Percentiles rank a stretch among this genome's conserved stretches.
Evolutionary conservation across 75 land plant genomes (phyloP).

Genomic region (Selaginella moellendorffii): DNA sequence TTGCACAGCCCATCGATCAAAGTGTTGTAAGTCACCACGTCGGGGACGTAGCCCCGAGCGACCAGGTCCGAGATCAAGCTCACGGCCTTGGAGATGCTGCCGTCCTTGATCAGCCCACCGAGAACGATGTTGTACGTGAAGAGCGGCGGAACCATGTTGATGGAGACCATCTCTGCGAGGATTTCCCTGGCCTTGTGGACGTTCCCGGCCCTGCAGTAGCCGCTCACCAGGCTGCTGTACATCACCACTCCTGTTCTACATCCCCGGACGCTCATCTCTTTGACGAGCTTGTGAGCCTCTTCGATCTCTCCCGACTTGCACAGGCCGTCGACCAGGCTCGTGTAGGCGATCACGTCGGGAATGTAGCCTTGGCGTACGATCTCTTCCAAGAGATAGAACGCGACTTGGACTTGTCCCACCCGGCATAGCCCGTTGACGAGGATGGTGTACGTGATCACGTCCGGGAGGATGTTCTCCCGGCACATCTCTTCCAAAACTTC

Average conservation of each 20-base stretch:
- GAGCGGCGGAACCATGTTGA: conserved; percentile 31
- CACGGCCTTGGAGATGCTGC: not conserved
- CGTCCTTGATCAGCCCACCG: conserved; percentile 20
- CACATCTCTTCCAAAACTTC: too few species aligned
- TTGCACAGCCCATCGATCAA: not conserved
- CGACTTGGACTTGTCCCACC: too few species aligned
- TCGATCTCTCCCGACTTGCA: not conserved
- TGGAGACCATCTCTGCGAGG: conserved; percentile 44
- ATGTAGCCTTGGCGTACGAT: too few species aligned
- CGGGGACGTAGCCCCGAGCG: not conserved
- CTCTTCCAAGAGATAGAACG: too few species aligned
- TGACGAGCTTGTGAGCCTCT: not conserved
- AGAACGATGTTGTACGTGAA: conserved; percentile 47
- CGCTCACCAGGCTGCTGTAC: too few species aligned
- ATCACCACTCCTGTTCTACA: too few species aligned
- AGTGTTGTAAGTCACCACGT: not conserved
- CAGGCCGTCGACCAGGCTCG: not conserved
- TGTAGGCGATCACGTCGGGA: too few species aligned
- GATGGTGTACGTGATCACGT: too few species aligned
- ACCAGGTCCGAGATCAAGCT: not conserved
- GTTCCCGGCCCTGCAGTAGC: conserved; percentile 35
- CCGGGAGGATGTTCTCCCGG: too few species aligned
- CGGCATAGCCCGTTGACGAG: too few species aligned
- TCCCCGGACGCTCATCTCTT: not conserved
- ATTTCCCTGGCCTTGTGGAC: conserved; percentile 33